These are phyloP conservation scores for Microbotryomycetes sp. DNA, from an alignment of 1,284 basidiomycete species.

Conservation along the genomic window DNA sequence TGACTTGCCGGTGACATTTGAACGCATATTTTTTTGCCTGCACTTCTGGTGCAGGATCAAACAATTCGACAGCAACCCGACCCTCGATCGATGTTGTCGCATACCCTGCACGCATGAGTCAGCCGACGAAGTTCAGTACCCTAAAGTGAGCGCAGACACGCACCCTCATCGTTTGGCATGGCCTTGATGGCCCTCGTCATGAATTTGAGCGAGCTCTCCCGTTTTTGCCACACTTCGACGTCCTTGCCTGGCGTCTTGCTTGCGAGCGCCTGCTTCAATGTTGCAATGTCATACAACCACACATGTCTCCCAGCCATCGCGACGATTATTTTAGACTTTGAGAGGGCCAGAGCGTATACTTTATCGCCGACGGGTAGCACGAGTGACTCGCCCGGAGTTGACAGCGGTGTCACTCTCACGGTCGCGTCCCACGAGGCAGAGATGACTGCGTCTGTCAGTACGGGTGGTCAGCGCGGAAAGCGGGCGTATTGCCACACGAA, in stretches of 20 bases:
- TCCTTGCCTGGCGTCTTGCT: constrained; percentile 11
- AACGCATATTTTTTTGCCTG: constrained; percentile 96
- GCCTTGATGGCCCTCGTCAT: constrained; percentile 85
- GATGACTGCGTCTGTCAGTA: constrained; percentile 63
- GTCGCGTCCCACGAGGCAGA: constrained; percentile 88
- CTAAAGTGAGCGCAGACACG: constrained; percentile 22
- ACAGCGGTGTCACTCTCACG: constrained; percentile 54
- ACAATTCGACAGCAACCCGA: constrained; percentile 93
- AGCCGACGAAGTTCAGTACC: not conserved
- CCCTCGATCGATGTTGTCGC: constrained; percentile 92
- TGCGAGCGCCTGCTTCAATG: constrained; percentile 47
- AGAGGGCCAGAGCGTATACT: constrained; percentile 70
- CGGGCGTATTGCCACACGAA: not conserved
- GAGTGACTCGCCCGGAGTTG: constrained; percentile 49
- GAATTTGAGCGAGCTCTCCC: constrained; percentile 91
- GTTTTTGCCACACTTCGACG: constrained; percentile 56
- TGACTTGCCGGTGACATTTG: constrained; percentile 87
- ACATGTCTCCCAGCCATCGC: constrained; percentile 84
- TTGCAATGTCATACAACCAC: constrained; percentile 73
- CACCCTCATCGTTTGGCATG: constrained; percentile 87
- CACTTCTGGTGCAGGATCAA: constrained; percentile 65
- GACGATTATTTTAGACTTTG: constrained; percentile 68
- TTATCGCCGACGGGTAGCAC: constrained; percentile 68
- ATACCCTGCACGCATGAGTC: constrained; percentile 57
- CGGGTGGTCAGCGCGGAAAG: too few species aligned